Evolutionary conservation across 441 rosid genomes (phyloP), one percentile per base, ranked within the genome.

Genomic region (Mallotus repandus): DNA sequence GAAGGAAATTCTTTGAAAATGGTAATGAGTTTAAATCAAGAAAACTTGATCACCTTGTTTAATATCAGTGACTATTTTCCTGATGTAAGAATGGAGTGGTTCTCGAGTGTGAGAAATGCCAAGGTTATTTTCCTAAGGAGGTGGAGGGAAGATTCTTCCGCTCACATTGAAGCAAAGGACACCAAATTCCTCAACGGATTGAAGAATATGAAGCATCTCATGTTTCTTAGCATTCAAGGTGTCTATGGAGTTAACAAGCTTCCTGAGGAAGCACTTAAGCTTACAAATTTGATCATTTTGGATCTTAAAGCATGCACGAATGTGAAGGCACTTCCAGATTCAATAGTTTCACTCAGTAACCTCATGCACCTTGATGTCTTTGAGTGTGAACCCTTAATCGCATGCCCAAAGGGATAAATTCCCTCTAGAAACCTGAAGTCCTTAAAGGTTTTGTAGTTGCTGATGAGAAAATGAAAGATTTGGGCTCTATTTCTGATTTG

Each of bases 171-270:
- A 63, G 84, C 87, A 2, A 88, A 88, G 76, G 79, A 72, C 75
- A 81, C 82, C 0, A 81, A 81, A 18, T 85, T 81, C 78, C 77
- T 90, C 71, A 81, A 77, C 53, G 71, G 80, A 19, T 69, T 83
- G 76, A 87, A 77, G 71, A 21, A 70, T 12, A 76, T 86, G 88
- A 80, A 55, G 25, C 66, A 77, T 8, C 63, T 86, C 57, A 88
- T 53, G 74, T 77, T 84, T 63, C 77, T 90, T 58, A 87, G 88
- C 68, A 81, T 90, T 50, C 88, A 86, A 79, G 90, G 93, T 21
- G 79, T 90, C 65, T 90, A 89, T n/a, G 82, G 84, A 68, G 84
- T 90, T 52, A 55, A 70, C 16, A 78, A 68, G 77, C 86, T 86
- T 45, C 85, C 84, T 0, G 46, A 64, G 50, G 38, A 80, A 46